Percentiles rank a stretch among this genome's conserved stretches.
These are phyloP conservation scores for Penicillium sp. DNA, from an alignment of 2,329 filamentous ascomycete species.

Conservation along the genomic window DNA sequence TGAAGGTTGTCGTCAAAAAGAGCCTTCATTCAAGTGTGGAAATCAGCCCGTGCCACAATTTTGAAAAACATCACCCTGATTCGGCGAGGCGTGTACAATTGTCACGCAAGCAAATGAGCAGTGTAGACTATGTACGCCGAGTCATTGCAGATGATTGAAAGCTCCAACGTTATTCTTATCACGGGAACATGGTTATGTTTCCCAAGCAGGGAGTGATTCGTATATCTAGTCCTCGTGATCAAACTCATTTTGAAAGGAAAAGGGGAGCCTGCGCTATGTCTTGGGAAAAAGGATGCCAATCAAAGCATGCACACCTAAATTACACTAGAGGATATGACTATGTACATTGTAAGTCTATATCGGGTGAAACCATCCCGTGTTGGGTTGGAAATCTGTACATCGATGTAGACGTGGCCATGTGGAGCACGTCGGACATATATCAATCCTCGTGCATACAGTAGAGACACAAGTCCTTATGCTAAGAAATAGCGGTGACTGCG, in stretches of 20 bases:
- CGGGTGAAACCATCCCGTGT: constrained; percentile 18
- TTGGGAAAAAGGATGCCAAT: constrained; percentile 6
- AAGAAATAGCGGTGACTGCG: constrained; percentile 21
- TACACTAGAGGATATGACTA: background rate
- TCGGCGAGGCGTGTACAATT: too few species aligned
- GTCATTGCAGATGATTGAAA: too few species aligned
- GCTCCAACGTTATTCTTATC: too few species aligned
- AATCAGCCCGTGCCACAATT: too few species aligned
- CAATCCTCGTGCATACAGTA: background rate
- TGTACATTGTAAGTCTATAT: constrained; percentile 8
- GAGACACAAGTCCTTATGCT: background rate
- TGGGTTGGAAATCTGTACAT: background rate
- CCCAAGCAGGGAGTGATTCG: background rate
- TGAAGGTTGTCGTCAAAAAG: too few species aligned
- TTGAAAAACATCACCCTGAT: too few species aligned
- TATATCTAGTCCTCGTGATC: background rate
- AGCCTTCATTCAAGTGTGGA: too few species aligned
- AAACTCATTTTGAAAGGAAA: background rate
- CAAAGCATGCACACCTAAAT: background rate
- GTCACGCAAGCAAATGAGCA: too few species aligned
- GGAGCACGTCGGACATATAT: background rate
- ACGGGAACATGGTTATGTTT: too few species aligned
- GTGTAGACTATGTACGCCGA: too few species aligned
- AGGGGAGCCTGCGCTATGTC: background rate
- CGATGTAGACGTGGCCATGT: constrained; percentile 9